Conservation (phyloP, 257 asterid species). For the Solanum clarkiae region DNA sequence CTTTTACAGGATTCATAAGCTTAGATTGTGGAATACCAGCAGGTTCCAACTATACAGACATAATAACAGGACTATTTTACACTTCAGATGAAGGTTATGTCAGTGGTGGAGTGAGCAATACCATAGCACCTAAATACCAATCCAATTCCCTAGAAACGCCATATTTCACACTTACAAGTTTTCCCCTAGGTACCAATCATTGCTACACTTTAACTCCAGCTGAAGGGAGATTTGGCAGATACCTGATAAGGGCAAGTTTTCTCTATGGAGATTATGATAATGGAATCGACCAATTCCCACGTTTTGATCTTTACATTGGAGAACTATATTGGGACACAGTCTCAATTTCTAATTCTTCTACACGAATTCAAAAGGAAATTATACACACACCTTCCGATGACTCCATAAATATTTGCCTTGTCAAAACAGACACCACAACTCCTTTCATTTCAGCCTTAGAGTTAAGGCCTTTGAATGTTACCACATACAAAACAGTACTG, state of each 20-base stretch:
- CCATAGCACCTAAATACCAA: background rate
- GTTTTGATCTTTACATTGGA: slow-evolving; percentile 9
- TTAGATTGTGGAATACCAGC: slow-evolving; percentile 11
- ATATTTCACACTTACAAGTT: slow-evolving; percentile 2
- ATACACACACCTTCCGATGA: background rate
- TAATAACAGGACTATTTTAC: background rate
- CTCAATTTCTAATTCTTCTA: background rate
- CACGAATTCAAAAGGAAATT: background rate
- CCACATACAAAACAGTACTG: background rate
- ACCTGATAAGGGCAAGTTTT: slow-evolving; percentile 8
- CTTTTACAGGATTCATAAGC: slow-evolving; percentile 13
- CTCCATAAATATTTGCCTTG: slow-evolving; percentile 4
- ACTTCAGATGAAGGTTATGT: slow-evolving; percentile 6
- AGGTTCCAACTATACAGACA: slow-evolving; percentile 2
- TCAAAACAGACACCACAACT: background rate
- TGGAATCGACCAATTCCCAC: background rate
- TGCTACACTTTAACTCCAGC: slow-evolving; percentile 12
- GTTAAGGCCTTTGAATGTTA: background rate
- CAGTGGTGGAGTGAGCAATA: background rate
- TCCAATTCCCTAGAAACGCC: background rate
- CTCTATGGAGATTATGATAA: slow-evolving; percentile 12
- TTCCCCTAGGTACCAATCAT: slow-evolving; percentile 10
- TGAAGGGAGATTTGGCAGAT: slow-evolving; percentile 4
- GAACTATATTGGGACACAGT: slow-evolving; percentile 7
- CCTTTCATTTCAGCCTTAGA: slow-evolving; percentile 15